Evolutionary conservation across 257 asterid species (phyloP).

Genomic region (Solanum medicagineum): DNA sequence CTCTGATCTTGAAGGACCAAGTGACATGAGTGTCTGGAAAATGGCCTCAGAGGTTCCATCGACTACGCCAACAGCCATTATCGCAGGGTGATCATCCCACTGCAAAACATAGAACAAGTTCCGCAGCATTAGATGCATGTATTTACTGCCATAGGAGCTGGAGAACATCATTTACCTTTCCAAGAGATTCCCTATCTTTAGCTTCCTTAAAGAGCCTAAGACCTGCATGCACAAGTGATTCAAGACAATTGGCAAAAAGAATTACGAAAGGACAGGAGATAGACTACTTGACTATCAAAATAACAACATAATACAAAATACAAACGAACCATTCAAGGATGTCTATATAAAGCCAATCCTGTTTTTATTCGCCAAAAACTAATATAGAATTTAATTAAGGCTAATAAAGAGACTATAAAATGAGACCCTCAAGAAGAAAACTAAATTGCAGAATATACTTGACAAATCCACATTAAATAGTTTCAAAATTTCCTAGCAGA

Average conservation of each 20-base stretch:
- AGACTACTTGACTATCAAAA: background rate
- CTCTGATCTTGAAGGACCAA: conserved; percentile 97
- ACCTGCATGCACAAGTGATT: conserved; percentile 36
- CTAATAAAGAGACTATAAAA: background rate
- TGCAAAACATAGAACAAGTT: conserved; percentile 18
- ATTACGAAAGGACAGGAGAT: background rate
- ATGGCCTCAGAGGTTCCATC: conserved; percentile 87
- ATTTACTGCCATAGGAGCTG: background rate
- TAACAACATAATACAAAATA: background rate
- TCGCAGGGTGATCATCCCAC: conserved; percentile 83
- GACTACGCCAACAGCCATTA: conserved; percentile 94
- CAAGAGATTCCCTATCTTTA: conserved; percentile 61
- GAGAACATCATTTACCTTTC: conserved; percentile 34
- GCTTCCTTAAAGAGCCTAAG: conserved; percentile 93
- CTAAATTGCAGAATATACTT: background rate
- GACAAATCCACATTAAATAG: background rate
- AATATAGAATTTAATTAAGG: background rate
- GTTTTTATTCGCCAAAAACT: background rate
- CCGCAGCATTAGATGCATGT: background rate
- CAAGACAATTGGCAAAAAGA: background rate
- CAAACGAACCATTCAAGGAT: background rate
- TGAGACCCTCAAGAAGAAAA: background rate
- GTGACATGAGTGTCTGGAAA: conserved; percentile 90
- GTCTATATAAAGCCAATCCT: background rate
- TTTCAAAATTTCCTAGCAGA: background rate